Conservation (phyloP, 83 land plant species). For the Isoetes engelmannii region DNA sequence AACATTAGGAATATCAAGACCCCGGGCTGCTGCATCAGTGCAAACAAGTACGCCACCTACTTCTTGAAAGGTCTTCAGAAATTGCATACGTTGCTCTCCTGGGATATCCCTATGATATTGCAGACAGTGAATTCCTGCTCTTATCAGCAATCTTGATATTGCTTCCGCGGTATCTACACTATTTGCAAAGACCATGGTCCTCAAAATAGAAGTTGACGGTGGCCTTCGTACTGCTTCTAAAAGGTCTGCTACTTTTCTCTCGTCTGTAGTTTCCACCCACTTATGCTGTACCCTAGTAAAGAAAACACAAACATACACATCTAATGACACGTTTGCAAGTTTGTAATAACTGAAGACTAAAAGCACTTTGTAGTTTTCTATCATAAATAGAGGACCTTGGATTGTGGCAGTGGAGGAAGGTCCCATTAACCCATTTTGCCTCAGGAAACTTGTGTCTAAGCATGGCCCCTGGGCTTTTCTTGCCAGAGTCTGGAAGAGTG, state of each 20-base stretch:
- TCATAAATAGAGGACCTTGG: conserved; percentile 42
- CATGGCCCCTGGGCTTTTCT: conserved; percentile 80
- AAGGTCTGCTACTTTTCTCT: conserved; percentile 61
- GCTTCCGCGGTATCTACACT: conserved; percentile 78
- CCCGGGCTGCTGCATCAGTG: conserved; percentile 96
- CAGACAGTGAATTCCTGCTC: conserved; percentile 48
- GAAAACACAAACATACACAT: background rate
- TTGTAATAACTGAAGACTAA: no score
- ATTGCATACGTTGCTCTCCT: conserved; percentile 48
- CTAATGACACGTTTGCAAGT: no score
- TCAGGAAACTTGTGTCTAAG: conserved; percentile 75
- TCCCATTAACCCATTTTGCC: conserved; percentile 80
- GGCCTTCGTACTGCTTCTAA: conserved; percentile 43
- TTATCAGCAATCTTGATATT: conserved; percentile 46
- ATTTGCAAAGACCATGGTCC: conserved; percentile 88
- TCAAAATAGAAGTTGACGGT: background rate
- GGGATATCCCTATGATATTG: conserved; percentile 65
- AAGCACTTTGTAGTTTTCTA: background rate
- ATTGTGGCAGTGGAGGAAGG: conserved; percentile 73
- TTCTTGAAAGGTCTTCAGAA: conserved; percentile 45
- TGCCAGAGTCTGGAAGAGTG: conserved; percentile 84
- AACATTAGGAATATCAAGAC: conserved; percentile 82
- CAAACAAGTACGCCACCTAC: conserved; percentile 82
- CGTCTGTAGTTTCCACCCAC: conserved; percentile 76
- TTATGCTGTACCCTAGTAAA: conserved; percentile 58